Evolutionary conservation across 1,139 yeast genomes (phyloP), one percentile per base, ranked within the genome.

Genomic region (Yamadazyma pseudoaaseri): DNA sequence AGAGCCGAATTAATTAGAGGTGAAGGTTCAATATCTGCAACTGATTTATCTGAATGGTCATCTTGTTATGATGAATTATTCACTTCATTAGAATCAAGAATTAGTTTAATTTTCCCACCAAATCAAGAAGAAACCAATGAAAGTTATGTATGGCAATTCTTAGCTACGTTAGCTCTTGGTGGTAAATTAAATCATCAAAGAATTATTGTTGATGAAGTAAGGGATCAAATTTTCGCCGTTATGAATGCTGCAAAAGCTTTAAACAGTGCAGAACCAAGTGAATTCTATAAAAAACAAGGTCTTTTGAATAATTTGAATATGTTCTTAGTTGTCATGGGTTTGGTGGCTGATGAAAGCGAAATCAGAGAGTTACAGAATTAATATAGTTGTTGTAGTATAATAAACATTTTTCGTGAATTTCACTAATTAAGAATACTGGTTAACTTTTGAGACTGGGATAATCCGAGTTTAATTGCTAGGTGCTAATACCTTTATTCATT

Each of bases 321-420:
- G 75, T 90, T 89, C 66, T 75, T 92, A 63, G 94, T 90, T 48
- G 97, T 92, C 33, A 89, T 92, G 94, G 98, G 98, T 3, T 75
- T 92, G 46, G 89, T 86, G 44, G 96, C 97, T 10, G 87, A 89
- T 49, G 82, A 76, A 44, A 68, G 62, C 39, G 82, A 76, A 47
- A 76, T 76, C 46, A 68, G 73, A 40, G 81, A 76, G 51, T 60
- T 76, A 40, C 66, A 61, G 43, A 24, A 24, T 12, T 28, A 18
- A 13, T 16, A 8, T 13, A 27, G 10, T 27, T 18, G 24, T 28
- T 31, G 30, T 33, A 31, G 34, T 23, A 31, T 18, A 25, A 16
- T 14, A 29, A n/a, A n/a, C n/a, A n/a, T n/a, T n/a, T n/a, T n/a
- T n/a, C n/a, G n/a, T n/a, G n/a, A n/a, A 17, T 13, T 18, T n/a